A percentile compares a stretch with the other conserved stretches of the same genome.
Conservation (phyloP, 164 flowering plant genomes). For the Sextonia rubra region DNA sequence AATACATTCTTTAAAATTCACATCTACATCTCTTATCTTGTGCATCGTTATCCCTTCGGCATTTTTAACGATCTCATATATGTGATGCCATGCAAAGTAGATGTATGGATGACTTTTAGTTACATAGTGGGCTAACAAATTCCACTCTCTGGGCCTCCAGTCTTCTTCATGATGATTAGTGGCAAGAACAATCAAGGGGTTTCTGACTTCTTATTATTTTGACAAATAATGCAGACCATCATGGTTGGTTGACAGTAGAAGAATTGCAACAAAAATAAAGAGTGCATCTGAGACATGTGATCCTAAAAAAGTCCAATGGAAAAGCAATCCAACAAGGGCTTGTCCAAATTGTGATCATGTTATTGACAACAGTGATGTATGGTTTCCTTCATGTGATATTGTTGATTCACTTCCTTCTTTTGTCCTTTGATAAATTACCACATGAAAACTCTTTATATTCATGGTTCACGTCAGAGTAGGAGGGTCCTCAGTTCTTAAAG, state of each 20-base stretch:
- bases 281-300: conserved; percentile 54
- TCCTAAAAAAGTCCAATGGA: conserved; percentile 48
- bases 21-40: no score
- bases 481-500: not conserved
- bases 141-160: no score
- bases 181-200: not conserved
- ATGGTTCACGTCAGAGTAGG: not conserved
- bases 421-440: not conserved
- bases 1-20: no score
- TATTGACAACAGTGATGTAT: conserved; percentile 89
- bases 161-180: not conserved
- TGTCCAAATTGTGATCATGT: conserved; percentile 74
- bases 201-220: not conserved
- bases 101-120: no score
- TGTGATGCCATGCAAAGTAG: no score
- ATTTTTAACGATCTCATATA: no score
- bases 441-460: not conserved
- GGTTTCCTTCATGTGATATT: not conserved
- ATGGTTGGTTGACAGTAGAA: conserved; percentile 80
- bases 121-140: no score
- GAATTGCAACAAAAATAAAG: conserved; percentile 87
- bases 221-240: conserved; percentile 51
- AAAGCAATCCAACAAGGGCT: conserved; percentile 75
- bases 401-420: not conserved
- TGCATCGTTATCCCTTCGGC: no score